Evolutionary conservation across 2,329 filamentous ascomycete genomes (phyloP).

Genomic region (Sordariomycetes sp.): DNA sequence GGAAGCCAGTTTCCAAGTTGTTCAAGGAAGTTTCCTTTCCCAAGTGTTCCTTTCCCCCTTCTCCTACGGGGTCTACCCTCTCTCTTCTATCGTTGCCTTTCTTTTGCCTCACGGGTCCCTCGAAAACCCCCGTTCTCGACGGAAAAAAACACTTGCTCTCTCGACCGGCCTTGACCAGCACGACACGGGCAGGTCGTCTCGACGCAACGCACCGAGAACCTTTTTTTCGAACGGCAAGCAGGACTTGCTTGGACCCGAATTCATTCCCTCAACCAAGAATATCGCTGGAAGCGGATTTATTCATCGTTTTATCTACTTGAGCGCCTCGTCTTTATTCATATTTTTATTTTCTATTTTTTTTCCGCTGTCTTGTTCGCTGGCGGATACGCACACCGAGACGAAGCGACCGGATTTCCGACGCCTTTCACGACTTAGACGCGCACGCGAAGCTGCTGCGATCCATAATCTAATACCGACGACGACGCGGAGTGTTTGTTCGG

Average conservation of each 20-base stretch:
- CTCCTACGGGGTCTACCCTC: not conserved
- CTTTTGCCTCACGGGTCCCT: not conserved
- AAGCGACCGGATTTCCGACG: not conserved
- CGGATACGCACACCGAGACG: not conserved
- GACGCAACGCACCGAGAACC: not conserved
- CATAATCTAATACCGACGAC: conserved; percentile 1
- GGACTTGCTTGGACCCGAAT: conserved; percentile 1
- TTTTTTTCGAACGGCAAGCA: conserved; percentile 1
- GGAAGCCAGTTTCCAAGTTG: conserved; percentile 1
- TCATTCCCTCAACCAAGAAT: not conserved
- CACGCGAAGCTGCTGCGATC: conserved; percentile 3
- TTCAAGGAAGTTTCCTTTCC: conserved; percentile 2
- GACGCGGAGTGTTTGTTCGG: not conserved
- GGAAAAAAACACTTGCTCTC: not conserved
- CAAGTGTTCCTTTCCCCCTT: not conserved
- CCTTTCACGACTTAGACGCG: not conserved
- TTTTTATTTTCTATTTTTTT: not conserved
- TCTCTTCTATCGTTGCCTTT: not conserved
- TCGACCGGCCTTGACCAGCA: too few species aligned
- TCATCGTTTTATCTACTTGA: too few species aligned
- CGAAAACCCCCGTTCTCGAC: not conserved
- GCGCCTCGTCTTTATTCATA: too few species aligned
- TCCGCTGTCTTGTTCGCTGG: not conserved
- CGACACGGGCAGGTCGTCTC: too few species aligned
- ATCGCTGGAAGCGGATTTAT: not conserved